Base-by-base conservation (phyloP, 2,329 filamentous ascomycete genomes). In the Penicillium sp. region DNA sequence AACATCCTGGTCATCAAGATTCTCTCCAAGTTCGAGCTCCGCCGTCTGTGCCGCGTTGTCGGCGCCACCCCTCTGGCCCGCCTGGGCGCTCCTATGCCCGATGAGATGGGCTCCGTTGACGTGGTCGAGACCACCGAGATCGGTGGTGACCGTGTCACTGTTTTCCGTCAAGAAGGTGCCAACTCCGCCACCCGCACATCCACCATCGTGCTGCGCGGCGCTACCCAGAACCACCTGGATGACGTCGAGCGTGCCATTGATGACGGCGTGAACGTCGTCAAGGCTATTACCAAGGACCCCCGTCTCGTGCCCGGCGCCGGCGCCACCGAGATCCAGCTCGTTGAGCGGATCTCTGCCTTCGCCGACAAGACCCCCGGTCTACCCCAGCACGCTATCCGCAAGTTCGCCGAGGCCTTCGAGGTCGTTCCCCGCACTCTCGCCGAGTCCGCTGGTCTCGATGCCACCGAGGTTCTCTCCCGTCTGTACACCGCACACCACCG, bases 121-220 rank as follows among this genome's bases (percentile, higher is more conserved):
- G 75, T 99, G 51, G 94, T 99, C 26, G 94, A 99, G 82, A 97
- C 95, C 1, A 83, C 95, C 37, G 94, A 99, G 77, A 97, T 99
- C 71, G 94, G 94, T 59, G 94, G 94, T 64, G 94, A 99, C 79
- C 89, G 94, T 56, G 95, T 99, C 52, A 99, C 94, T 34, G 93
- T 99, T 52, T 99, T 99, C 84, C 84, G 95, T 67, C 94, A 99
- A 81, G 94, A 99, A 74, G 75, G 76, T 21, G 60, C 67, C 49
- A 87, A 91, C 68, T 91, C 96, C 65, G 84, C 87, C 49, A 97
- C 95, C 44, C 85, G 92, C 67, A 99, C 94, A 45, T 90, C 95
- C 17, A 99, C 94, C 7, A 83, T 99, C 42, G 92, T 99, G 46
- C 85, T 99, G 54, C 87, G 94, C 60, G 94, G 95, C 43, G 94